Evolutionary conservation across 2,329 filamentous ascomycete genomes (phyloP), one percentile per base, ranked within the genome.

Genomic region (Colletotrichum gloeosporioides): DNA sequence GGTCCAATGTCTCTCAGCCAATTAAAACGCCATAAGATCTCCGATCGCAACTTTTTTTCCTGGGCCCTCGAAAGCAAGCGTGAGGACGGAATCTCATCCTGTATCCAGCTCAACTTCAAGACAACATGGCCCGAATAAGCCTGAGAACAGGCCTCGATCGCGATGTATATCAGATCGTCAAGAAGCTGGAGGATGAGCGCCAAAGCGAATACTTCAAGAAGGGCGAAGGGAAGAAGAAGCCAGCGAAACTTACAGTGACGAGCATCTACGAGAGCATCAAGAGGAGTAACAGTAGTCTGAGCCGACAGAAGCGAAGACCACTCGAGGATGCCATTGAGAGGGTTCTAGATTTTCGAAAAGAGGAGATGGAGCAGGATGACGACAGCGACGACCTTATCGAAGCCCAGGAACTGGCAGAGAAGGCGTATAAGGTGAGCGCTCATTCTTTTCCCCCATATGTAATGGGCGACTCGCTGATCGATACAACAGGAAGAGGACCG

Each of bases 281-380:
- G 80, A 87, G 89, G 67, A 98, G 96, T 16, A 98, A 98, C 83
- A 98, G 96, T 0, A 96, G 94, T 79, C 86, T 99, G 27, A 95
- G 95, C 78, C 90, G 97, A 27, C 92, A 94, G 79, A 95, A 95
- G 53, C 98, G 97, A 84, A 93, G 93, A 77, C 88, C 94, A 0
- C 86, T 99, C 2, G 95, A 98, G 83, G 95, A 97, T 78, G 94
- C 94, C 44, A 95, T 99, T 78, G 95, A 98, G 77, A 90, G 95
- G 9, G 95, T 96, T 0, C 86, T 98, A 18, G 91, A 93, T 9
- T 92, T 95, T 22, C 88, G 96, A 7, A 93, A 93, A 78, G 92
- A 95, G 79, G 90, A 93, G 76, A 84, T 88, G 16, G 89, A 88
- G 63, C 89, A 90, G 29, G 90, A 88, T 66, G 90, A 90, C 32